phyloP scores from a whole-genome alignment of 345 rosid genomes.

The Eucalyptus dawsonii region DNA sequence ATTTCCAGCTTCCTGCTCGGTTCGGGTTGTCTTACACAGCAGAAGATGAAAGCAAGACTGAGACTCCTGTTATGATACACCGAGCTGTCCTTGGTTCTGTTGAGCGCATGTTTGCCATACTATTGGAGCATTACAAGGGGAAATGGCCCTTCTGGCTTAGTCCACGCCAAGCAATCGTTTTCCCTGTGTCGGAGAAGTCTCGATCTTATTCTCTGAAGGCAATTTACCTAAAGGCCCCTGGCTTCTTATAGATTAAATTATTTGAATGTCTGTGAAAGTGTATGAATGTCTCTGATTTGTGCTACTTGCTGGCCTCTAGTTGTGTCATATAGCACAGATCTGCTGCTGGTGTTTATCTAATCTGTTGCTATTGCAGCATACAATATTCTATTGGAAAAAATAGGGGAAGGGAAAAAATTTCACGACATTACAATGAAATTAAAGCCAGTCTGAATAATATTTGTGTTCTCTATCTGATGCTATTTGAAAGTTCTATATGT shows the following conservation, averaged over 20 bases:
- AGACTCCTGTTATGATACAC: no score
- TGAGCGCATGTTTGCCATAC: no score
- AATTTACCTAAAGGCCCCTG: background rate
- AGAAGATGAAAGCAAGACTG: no score
- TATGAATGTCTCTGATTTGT: background rate
- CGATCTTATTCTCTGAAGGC: no score
- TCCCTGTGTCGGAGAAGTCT: no score
- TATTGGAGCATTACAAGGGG: no score
- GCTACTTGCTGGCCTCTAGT: background rate
- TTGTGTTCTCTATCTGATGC: background rate
- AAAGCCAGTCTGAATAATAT: background rate
- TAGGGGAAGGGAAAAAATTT: background rate
- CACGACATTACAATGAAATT: rapidly evolving
- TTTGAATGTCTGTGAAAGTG: background rate
- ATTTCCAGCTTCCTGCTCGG: no score
- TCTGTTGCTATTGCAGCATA: background rate
- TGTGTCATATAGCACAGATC: background rate
- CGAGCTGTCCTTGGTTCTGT: no score
- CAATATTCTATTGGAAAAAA: rapidly evolving
- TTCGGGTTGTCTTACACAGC: no score
- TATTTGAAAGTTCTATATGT: no score
- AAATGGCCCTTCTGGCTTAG: no score
- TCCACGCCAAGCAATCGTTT: rapidly evolving
- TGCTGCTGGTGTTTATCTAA: background rate
- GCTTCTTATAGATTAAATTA: background rate